Evolutionary conservation across 2,329 filamentous ascomycete genomes (phyloP), one percentile per base, ranked within the genome.

Genomic region (Trichoderma pleuroti): DNA sequence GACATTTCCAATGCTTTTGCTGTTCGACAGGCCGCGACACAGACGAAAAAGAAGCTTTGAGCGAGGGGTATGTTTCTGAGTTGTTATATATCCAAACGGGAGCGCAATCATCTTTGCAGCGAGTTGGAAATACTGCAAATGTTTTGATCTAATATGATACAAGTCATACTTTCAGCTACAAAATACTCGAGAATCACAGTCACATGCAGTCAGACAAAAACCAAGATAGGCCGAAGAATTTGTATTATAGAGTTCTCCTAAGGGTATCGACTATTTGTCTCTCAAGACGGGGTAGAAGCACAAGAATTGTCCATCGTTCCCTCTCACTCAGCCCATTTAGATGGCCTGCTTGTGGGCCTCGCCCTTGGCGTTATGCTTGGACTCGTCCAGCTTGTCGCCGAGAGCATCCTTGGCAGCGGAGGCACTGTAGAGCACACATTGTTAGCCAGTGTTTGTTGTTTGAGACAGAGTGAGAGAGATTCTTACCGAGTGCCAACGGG

Each of bases 1-100:
- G 87, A 91, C 73, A 89, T 91, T 66, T 82, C 82, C 10, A 80
- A 84, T 68, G 88, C 88, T 0, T 86, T 89, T 74, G 79, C 69
- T 2, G 74, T 74, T 49, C 77, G 78, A 4, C 64, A 76, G 24
- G 68, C 71, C 1, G 7, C 24, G 18, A 24, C 11, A 2, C 39
- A 39, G 30, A 11, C 54, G 0, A 81, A 77, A 69, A 82, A 82
- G 74, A 75, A 74, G 1, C 32, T 76, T 46, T 81, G 73, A 72
- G 39, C 11, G 56, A 30, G 56, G 18, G n/a, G 6, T 5, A 59
- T 32, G 34, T 14, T 16, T 36, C 34, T 36, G 34, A 16, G 14
- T 16, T 32, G 10, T 16, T 36, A 36, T 36, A 3, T 42, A 42
- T 42, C 16, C 8, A 6, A 7, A 42, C 6, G 16, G 6, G 8